These are phyloP conservation scores for Talaromyces amestolkiae DNA, from an alignment of 2,329 filamentous ascomycete species.

Conservation along the genomic window DNA sequence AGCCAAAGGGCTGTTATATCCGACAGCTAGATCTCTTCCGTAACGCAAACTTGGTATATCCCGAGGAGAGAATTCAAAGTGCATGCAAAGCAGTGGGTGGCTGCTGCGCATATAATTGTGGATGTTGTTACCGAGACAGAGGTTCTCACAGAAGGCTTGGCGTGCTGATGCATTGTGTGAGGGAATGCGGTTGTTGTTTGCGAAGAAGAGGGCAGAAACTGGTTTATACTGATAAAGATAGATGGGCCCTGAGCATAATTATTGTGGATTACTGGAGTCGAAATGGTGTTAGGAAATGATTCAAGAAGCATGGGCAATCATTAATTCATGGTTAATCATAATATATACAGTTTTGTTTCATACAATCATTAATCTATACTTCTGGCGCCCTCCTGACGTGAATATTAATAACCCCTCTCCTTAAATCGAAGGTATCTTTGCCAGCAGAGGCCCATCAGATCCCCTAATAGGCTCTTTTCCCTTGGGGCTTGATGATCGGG, in stretches of 20 bases:
- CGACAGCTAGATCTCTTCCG: too few species aligned
- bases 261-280: not conserved
- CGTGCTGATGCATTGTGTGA: constrained; percentile 8
- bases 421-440: too few species aligned
- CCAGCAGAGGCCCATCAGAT: too few species aligned
- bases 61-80: too few species aligned
- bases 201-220: not conserved
- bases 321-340: not conserved
- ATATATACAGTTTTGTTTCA: not conserved
- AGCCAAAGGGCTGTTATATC: too few species aligned
- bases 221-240: not conserved
- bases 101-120: constrained; percentile 9
- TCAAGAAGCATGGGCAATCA: not conserved
- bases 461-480: too few species aligned
- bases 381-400: too few species aligned
- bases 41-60: too few species aligned
- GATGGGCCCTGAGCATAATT: not conserved
- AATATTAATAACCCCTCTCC: too few species aligned
- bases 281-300: constrained; percentile 5
- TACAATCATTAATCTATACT: not conserved
- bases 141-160: constrained; percentile 3
- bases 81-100: not conserved
- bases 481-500: too few species aligned
- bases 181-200: constrained; percentile 5
- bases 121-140: constrained; percentile 11